These are phyloP conservation scores for Crinitomyces ghanaensis DNA, from an alignment of 805 yeast genomes.

Conservation along the genomic window DNA sequence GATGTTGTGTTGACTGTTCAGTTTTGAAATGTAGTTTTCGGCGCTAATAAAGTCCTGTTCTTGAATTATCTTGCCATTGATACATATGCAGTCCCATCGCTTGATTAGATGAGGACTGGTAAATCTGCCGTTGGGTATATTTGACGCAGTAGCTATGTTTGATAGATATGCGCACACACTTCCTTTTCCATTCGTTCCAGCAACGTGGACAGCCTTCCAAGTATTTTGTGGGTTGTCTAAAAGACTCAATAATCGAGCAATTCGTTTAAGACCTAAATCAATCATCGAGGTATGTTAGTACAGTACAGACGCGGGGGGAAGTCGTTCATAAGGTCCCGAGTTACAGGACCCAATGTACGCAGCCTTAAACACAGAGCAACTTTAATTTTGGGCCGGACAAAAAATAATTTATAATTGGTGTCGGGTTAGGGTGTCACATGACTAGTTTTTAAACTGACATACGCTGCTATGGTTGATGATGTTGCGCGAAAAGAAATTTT, in stretches of 20 bases:
- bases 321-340: too few species aligned
- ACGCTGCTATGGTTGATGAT: too few species aligned
- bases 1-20: conserved; percentile 33
- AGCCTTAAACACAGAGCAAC: too few species aligned
- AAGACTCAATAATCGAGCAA: conserved; percentile 32
- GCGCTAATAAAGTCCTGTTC: conserved; percentile 32
- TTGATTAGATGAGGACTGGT: conserved; percentile 78
- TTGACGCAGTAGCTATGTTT: conserved; percentile 42
- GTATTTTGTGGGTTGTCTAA: conserved; percentile 60
- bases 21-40: conserved; percentile 31
- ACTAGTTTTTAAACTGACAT: too few species aligned
- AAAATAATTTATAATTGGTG: too few species aligned
- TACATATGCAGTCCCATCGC: conserved; percentile 63
- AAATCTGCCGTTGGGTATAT: conserved; percentile 57
- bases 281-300: too few species aligned
- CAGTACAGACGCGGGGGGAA: too few species aligned
- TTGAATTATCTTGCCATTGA: conserved; percentile 49
- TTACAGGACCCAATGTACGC: too few species aligned
- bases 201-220: conserved; percentile 71
- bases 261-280: conserved; percentile 47
- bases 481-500: too few species aligned
- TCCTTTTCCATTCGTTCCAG: conserved; percentile 97
- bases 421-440: too few species aligned
- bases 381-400: too few species aligned
- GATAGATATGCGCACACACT: conserved; percentile 78